These are phyloP conservation scores for Neohortaea acidophila DNA, from an alignment of 495 filamentous ascomycete genomes.

Conservation along the genomic window DNA sequence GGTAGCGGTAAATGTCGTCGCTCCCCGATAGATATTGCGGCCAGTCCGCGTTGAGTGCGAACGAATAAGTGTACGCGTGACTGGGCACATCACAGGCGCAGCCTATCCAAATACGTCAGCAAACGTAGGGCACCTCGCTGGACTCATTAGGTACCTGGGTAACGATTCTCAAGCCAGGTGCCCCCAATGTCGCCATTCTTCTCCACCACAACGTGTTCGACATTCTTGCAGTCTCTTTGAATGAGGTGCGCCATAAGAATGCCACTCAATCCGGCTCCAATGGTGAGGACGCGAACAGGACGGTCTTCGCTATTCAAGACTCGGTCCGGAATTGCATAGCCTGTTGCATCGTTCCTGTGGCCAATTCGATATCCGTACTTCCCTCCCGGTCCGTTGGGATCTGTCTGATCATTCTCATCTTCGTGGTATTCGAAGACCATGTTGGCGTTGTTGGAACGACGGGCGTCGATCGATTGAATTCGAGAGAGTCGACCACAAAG, in stretches of 20 bases:
- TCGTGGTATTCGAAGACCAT: neutral
- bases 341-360: neutral
- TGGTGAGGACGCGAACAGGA: neutral
- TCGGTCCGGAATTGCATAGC: neutral
- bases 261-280: neutral
- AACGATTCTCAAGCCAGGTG: constrained; percentile 6
- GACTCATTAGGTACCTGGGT: no score
- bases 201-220: constrained; percentile 1
- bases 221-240: neutral
- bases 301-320: neutral
- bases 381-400: neutral
- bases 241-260: constrained; percentile 1
- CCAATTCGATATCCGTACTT: neutral
- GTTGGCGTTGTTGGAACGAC: no score
- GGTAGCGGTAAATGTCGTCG: constrained; percentile 14
- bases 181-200: constrained; percentile 9
- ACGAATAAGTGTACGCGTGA: constrained; percentile 17
- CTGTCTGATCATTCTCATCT: neutral
- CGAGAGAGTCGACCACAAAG: no score
- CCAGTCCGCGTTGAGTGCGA: constrained; percentile 17
- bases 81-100: constrained; percentile 12
- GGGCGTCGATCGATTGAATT: no score
- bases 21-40: constrained; percentile 1
- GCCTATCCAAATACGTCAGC: no score
- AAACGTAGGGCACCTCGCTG: no score